phyloP scores from a whole-genome alignment of 306 rosid species.

The Sicyos baderoa region DNA sequence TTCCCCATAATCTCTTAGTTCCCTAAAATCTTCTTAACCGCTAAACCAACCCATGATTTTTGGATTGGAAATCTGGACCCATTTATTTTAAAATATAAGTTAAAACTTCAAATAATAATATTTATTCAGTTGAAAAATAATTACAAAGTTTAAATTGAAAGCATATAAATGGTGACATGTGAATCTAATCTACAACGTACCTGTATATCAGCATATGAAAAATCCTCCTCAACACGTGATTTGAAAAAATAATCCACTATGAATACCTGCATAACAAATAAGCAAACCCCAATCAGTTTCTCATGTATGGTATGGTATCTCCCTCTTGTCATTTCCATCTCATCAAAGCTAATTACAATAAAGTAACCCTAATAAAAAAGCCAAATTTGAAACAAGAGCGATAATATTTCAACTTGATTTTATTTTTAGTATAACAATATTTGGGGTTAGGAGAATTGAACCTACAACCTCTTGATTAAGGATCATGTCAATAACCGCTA shows the following conservation, averaged over 20 bases:
- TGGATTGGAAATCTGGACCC: background rate
- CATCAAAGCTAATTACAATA: background rate
- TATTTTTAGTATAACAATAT: background rate
- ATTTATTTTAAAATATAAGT: background rate
- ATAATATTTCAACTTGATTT: background rate
- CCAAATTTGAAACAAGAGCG: background rate
- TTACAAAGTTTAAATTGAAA: background rate
- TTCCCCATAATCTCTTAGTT: too few relatives aligned
- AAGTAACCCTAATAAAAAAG: background rate
- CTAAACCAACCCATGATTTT: too few relatives aligned
- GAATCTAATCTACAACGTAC: constrained; percentile 26
- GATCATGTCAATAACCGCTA: too few relatives aligned
- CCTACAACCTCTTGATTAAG: too few relatives aligned
- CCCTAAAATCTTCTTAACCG: too few relatives aligned
- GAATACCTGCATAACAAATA: constrained; percentile 49
- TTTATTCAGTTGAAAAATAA: background rate
- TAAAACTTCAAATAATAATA: background rate
- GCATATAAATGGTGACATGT: background rate
- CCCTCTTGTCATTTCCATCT: background rate
- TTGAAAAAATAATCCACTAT: constrained; percentile 79
- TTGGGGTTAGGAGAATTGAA: too few relatives aligned
- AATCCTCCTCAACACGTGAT: constrained; percentile 61
- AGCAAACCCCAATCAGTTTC: background rate
- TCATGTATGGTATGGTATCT: too few relatives aligned
- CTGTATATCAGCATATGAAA: constrained; percentile 63